Conservation (phyloP, 345 rosid species). For the Kernera saxatilis region DNA sequence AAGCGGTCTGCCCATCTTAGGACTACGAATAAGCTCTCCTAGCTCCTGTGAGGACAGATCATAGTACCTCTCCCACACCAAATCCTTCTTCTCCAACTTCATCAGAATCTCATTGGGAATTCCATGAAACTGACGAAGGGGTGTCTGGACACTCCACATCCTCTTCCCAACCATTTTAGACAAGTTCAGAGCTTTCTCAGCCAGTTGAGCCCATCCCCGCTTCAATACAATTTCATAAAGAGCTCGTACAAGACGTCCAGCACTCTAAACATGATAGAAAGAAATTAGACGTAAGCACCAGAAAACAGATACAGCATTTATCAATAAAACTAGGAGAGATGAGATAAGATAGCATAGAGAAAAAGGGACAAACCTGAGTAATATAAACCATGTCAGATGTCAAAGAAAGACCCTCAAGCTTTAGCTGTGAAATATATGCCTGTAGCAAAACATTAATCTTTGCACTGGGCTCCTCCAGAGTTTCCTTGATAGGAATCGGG, state of each 20-base stretch:
- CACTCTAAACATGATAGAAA: conserved; percentile 46
- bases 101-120: conserved; percentile 75
- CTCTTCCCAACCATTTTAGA: conserved; percentile 92
- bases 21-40: conserved; percentile 80
- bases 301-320: neutral
- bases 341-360: neutral
- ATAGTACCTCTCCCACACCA: conserved; percentile 96
- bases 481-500: conserved; percentile 94
- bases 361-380: conserved; percentile 60
- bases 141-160: conserved; percentile 98
- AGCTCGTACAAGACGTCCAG: conserved; percentile 91
- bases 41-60: conserved; percentile 88
- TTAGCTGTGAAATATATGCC: conserved; percentile 91
- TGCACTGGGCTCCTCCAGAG: conserved; percentile 93
- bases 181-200: conserved; percentile 88
- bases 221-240: conserved; percentile 90
- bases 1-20: conserved; percentile 86
- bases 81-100: conserved; percentile 93
- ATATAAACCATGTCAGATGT: conserved; percentile 92
- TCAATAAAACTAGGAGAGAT: neutral
- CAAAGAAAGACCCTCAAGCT: conserved; percentile 94
- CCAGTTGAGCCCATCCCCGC: conserved; percentile 91
- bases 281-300: conserved; percentile 14
- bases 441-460: conserved; percentile 93
- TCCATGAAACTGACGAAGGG: conserved; percentile 81